phyloP scores from a whole-genome alignment of 208 protist genomes.

The Spongospora subterranea region DNA sequence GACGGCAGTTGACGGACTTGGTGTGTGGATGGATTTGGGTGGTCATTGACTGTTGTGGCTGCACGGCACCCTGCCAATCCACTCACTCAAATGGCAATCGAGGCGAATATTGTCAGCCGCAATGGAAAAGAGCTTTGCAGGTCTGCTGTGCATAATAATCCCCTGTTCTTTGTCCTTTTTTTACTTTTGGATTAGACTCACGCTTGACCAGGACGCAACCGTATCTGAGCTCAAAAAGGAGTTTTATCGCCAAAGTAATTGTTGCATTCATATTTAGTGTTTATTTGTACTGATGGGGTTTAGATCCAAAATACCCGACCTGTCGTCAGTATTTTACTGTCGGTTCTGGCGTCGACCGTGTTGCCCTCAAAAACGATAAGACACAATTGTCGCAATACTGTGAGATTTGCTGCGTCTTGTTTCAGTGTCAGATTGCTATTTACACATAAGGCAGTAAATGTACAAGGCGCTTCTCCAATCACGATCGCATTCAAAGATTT shows the following conservation, averaged over 20 bases:
- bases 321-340: constrained; percentile 41
- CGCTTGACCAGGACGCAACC: not conserved
- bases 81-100: no score
- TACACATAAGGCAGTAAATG: not conserved
- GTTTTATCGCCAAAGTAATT: not conserved
- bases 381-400: not conserved
- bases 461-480: not conserved
- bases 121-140: no score
- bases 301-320: not conserved
- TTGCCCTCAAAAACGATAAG: constrained; percentile 34
- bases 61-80: no score
- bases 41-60: no score
- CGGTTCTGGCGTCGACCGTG: not conserved
- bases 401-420: not conserved
- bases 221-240: not conserved
- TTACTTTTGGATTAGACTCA: not conserved
- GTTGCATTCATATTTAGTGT: not conserved
- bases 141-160: no score
- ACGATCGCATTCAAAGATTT: constrained; percentile 85
- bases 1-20: no score
- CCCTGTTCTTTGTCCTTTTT: not conserved
- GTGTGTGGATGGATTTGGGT: no score
- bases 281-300: not conserved
- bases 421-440: not conserved
- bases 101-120: no score